A percentile compares a stretch with the other conserved stretches of the same genome.
Evolutionary conservation across 2,329 filamentous ascomycete species (phyloP).

Genomic region (Epicoccum nigrum): DNA sequence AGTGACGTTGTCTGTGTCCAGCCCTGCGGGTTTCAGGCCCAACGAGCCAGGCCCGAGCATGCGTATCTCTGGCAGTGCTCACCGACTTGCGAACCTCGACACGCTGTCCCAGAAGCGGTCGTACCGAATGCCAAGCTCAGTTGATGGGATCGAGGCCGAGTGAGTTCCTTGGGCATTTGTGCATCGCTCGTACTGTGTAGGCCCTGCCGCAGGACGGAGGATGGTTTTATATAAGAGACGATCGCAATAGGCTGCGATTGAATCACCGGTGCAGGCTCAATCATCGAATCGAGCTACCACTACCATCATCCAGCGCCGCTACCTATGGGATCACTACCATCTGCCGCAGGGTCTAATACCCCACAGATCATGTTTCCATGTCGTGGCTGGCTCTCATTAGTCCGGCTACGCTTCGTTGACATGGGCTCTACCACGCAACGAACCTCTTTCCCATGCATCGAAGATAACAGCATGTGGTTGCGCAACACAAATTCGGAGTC

Average conservation of each 20-base stretch:
- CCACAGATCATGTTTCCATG: conserved; percentile 22
- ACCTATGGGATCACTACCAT: conserved; percentile 33
- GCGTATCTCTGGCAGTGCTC: conserved; percentile 23
- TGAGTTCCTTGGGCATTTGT: conserved; percentile 31
- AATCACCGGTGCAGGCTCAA: conserved; percentile 27
- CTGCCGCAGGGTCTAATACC: conserved; percentile 22
- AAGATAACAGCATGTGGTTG: conserved; percentile 32
- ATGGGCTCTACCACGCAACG: conserved; percentile 13
- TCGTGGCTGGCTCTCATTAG: conserved; percentile 44
- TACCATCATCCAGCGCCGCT: conserved; percentile 13
- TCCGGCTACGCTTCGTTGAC: conserved; percentile 20
- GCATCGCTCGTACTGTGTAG: conserved; percentile 31
- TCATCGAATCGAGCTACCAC: conserved; percentile 29
- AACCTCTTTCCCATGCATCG: conserved; percentile 28
- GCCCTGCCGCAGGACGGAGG: conserved; percentile 6
- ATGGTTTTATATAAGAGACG: conserved; percentile 16
- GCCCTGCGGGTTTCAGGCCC: conserved; percentile 9
- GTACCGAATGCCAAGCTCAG: not conserved
- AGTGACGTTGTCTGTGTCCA: conserved; percentile 20
- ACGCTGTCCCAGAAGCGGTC: conserved; percentile 1
- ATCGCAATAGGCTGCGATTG: conserved; percentile 15
- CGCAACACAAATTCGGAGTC: conserved; percentile 22
- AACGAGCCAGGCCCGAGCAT: conserved; percentile 5
- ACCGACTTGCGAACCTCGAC: conserved; percentile 25
- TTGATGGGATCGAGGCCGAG: not conserved